These are phyloP conservation scores for Lactarius deliciosus DNA, from an alignment of 768 basidiomycete genomes.

Conservation along the genomic window DNA sequence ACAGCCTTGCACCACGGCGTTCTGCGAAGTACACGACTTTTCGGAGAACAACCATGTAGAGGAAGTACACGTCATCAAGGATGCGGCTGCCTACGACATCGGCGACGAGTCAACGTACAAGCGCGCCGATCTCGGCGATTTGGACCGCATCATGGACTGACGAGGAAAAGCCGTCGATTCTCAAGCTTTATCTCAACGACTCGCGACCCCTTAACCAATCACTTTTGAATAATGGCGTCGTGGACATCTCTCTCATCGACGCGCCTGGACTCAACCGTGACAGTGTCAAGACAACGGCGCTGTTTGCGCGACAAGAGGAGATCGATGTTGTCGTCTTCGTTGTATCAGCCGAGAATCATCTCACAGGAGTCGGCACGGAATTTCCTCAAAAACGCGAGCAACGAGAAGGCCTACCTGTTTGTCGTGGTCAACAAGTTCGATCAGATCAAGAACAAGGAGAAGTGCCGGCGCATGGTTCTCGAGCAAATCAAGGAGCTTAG, in stretches of 20 bases:
- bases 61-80: conserved; percentile 81
- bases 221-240: conserved; percentile 90
- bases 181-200: conserved; percentile 90
- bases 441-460: conserved; percentile 92
- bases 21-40: conserved; percentile 94
- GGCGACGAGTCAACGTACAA: conserved; percentile 76
- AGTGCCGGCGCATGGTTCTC: conserved; percentile 82
- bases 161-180: conserved; percentile 65
- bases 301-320: conserved; percentile 95
- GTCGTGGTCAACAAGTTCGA: conserved; percentile 99
- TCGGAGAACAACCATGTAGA: conserved; percentile 76
- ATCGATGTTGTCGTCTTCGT: conserved; percentile 99
- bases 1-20: conserved; percentile 95
- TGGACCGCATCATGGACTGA: conserved; percentile 80
- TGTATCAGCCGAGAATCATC: conserved; percentile 97
- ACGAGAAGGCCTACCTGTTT: conserved; percentile 97
- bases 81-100: conserved; percentile 64
- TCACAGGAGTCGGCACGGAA: conserved; percentile 94
- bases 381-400: conserved; percentile 88
- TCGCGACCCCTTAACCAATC: conserved; percentile 75
- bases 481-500: conserved; percentile 93
- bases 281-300: conserved; percentile 88
- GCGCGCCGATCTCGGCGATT: conserved; percentile 59
- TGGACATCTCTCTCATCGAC: conserved; percentile 97
- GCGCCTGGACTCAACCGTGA: conserved; percentile 98